Percentiles rank a stretch among this genome's conserved stretches.
Evolutionary conservation across 371 early-diverging fungal species (phyloP).

Genomic region (Mortierella sp.): DNA sequence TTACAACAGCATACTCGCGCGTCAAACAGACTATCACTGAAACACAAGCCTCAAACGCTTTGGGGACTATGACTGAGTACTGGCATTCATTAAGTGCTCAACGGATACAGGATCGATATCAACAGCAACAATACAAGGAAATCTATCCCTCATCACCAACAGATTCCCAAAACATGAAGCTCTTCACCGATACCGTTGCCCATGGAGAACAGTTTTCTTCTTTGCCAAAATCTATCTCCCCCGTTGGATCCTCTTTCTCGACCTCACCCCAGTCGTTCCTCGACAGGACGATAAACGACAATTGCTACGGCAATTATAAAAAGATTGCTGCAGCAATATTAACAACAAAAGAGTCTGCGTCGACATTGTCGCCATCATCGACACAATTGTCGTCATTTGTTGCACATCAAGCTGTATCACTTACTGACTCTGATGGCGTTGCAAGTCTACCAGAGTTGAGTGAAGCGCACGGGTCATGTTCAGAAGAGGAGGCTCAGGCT

Average conservation of each 20-base stretch:
- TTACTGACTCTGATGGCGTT: slow-evolving; percentile 18
- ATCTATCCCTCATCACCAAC: not conserved
- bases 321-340: not conserved
- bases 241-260: not conserved
- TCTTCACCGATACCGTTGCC: not conserved
- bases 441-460: slow-evolving; percentile 25
- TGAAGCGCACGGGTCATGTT: slow-evolving; percentile 17
- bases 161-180: not conserved
- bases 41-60: slow-evolving; percentile 18
- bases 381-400: not conserved
- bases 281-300: not conserved
- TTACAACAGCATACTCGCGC: slow-evolving; percentile 35
- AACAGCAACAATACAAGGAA: slow-evolving; percentile 9
- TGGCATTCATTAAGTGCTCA: slow-evolving; percentile 35
- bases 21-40: slow-evolving; percentile 36
- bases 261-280: not conserved
- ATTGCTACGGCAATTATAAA: not conserved
- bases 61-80: slow-evolving; percentile 39
- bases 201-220: not conserved
- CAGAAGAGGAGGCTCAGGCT: slow-evolving; percentile 6
- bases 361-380: not conserved
- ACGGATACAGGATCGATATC: slow-evolving; percentile 25
- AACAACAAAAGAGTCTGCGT: not conserved
- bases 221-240: not conserved
- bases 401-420: not conserved